Conservation (phyloP, 768 basidiomycete species). For the Chlorophyllum brunneum region DNA sequence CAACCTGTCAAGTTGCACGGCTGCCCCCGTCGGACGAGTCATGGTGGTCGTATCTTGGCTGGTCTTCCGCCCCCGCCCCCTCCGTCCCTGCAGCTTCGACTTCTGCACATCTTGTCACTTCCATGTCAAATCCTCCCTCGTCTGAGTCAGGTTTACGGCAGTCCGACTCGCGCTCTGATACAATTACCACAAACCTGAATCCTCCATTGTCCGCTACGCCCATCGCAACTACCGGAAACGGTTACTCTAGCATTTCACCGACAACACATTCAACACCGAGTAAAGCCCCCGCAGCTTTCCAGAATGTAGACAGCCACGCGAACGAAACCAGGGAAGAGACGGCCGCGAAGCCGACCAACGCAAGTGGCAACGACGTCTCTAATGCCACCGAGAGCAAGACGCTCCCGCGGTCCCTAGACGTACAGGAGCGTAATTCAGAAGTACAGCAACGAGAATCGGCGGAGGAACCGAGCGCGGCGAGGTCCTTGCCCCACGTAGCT, state of each 20-base stretch:
- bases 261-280: not conserved
- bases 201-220: not conserved
- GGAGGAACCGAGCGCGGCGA: not conserved
- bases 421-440: conserved; percentile 6
- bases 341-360: not conserved
- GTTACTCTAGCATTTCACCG: not conserved
- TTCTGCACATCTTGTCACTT: not conserved
- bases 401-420: conserved; percentile 4
- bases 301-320: conserved; percentile 2
- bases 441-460: conserved; percentile 3
- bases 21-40: not conserved
- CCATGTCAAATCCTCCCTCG: conserved; percentile 8
- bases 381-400: conserved; percentile 2
- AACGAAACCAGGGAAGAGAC: conserved; percentile 2
- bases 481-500: not conserved
- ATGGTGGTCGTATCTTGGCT: conserved; percentile 8
- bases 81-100: conserved; percentile 4
- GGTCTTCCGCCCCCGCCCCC: not conserved
- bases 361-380: conserved; percentile 1
- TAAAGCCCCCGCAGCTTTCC: conserved; percentile 2
- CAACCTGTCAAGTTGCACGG: not conserved
- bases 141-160: not conserved
- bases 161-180: conserved; percentile 10
- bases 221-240: not conserved
- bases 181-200: not conserved